These are phyloP conservation scores for Populus nigra DNA, from an alignment of 345 rosid genomes.

Conservation along the genomic window DNA sequence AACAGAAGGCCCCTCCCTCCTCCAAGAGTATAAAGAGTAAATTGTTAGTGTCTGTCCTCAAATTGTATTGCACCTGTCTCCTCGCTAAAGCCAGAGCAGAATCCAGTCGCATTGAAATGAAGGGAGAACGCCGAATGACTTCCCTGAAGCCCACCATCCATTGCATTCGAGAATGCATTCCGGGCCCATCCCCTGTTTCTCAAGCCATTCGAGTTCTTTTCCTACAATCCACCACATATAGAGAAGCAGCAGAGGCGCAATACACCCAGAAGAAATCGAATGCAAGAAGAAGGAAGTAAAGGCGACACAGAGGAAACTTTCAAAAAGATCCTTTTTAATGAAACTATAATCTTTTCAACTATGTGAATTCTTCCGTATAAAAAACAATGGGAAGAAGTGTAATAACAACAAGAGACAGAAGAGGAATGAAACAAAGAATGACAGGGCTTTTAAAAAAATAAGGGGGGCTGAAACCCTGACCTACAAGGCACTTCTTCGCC, in stretches of 20 bases:
- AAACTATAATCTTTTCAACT: neutral
- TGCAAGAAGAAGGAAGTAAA: neutral
- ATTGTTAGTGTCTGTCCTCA: neutral
- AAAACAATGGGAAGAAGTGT: neutral
- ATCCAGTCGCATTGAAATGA: constrained; percentile 39
- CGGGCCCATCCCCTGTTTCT: neutral
- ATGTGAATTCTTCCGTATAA: neutral
- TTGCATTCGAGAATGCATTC: neutral
- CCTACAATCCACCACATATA: neutral
- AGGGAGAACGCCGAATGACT: constrained; percentile 12
- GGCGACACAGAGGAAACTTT: neutral
- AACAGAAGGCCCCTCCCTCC: neutral
- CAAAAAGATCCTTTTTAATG: neutral
- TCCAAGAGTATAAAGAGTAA: no score
- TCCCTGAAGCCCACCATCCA: neutral
- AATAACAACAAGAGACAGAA: neutral
- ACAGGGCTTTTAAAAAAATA: neutral
- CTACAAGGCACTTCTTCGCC: neutral
- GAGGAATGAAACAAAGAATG: neutral
- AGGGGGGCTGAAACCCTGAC: neutral
- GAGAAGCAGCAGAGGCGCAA: neutral
- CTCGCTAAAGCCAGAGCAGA: constrained; percentile 24
- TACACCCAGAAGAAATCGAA: neutral
- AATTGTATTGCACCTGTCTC: constrained; percentile 11
- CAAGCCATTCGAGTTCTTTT: neutral